Evolutionary conservation across 1,139 yeast genomes (phyloP).

Genomic region (Taphrina populina): DNA sequence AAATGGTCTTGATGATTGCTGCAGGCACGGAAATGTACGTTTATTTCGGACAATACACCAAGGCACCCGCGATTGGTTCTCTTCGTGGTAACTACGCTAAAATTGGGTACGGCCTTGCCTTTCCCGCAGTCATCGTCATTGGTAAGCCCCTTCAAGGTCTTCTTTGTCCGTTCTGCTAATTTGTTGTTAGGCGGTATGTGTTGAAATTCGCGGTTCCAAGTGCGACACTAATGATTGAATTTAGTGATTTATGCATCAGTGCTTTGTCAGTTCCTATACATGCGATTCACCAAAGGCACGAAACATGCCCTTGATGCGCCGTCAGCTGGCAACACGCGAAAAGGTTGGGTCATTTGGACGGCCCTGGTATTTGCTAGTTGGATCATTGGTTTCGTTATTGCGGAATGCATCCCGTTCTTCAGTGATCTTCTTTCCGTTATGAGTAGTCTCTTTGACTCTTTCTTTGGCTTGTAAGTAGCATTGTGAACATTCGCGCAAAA

Average conservation of each 20-base stretch:
- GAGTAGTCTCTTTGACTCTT: constrained; percentile 65
- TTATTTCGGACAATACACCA: constrained; percentile 58
- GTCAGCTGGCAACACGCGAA: constrained; percentile 48
- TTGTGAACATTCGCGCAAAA: no score
- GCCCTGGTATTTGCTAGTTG: constrained; percentile 51
- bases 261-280: constrained; percentile 30
- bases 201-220: no score
- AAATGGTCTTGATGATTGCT: constrained; percentile 53
- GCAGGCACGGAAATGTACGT: constrained; percentile 61
- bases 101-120: constrained; percentile 60
- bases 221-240: not conserved
- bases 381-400: constrained; percentile 53
- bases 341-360: constrained; percentile 58
- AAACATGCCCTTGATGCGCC: constrained; percentile 28
- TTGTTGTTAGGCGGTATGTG: no score
- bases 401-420: constrained; percentile 65
- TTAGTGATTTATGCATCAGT: constrained; percentile 49
- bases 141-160: no score
- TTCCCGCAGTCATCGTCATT: constrained; percentile 59
- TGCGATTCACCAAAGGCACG: constrained; percentile 27
- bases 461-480: constrained; percentile 70
- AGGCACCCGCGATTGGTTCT: constrained; percentile 63
- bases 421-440: constrained; percentile 58
- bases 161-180: no score
- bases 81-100: constrained; percentile 52